Evolutionary conservation across 2,329 filamentous ascomycete genomes (phyloP), one percentile per base, ranked within the genome.

Genomic region (Cladosporium sp.): DNA sequence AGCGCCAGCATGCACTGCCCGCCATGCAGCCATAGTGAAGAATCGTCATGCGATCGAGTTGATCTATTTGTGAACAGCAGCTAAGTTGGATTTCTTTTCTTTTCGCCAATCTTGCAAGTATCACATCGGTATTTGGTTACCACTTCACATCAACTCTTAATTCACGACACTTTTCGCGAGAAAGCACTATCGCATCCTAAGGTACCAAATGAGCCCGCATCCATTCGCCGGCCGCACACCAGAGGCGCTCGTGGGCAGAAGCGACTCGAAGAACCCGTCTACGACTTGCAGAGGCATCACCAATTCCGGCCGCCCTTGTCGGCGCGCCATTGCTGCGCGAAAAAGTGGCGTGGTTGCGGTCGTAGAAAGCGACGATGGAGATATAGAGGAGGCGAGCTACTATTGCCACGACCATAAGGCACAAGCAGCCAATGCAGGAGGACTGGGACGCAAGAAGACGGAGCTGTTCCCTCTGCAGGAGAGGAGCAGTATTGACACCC

Each of bases 321-420:
- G 94, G 69, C 86, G 92, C 61, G 82, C 89, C 6, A 81, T 96
- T 40, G 82, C 85, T 23, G 79, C 85, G 11, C 52, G 61, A 14
- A 40, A 62, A 14, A 61, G 50, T 59, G 79, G 79, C 12, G 79
- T 81, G 3, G 72, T 82, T 6, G 80, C 72, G 14, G 74, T 82
- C 2, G 72, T 78, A 2, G 77, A 79, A 11, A 84, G 87, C 67
- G 83, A 85, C 2, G 79, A 81, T 65, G 57, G 52, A 40, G 83
- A 86, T 57, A 84, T 87, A 67, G 64, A 67, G 12, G 82, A 80
- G 37, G 86, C 88, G 5, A 82, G 79, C n/a, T 85, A 89, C 59
- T 97, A 93, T 80, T 98, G 94, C 82, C 97, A 91, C 90, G 93
- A 97, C 77, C 95, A 99, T 81, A 93, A 91, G 76, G 92, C 95